Percentiles rank a stretch among this genome's conserved stretches.
Conservation (phyloP, 2,329 filamentous ascomycete species). For the Basipetospora sp. region DNA sequence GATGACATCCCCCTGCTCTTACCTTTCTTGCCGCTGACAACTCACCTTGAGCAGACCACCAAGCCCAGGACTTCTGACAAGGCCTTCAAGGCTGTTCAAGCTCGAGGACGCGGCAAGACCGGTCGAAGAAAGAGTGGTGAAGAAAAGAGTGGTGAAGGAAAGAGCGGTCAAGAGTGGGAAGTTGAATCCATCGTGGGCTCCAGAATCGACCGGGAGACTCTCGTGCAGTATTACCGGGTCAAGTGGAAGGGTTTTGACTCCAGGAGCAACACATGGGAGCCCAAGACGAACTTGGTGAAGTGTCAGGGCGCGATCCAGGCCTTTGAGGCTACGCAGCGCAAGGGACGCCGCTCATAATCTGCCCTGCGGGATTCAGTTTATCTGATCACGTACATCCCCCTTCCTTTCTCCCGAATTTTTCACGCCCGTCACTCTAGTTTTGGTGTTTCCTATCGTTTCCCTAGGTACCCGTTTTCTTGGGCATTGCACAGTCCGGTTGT, state of each 20-base stretch:
- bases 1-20: too few species aligned
- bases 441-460: too few species aligned
- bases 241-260: slow-evolving; percentile 37
- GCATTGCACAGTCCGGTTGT: too few species aligned
- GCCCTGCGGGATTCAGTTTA: slow-evolving; percentile 1
- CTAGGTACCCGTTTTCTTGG: too few species aligned
- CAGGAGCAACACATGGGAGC: slow-evolving; percentile 39
- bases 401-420: too few species aligned
- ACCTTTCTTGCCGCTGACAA: too few species aligned
- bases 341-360: slow-evolving; percentile 9
- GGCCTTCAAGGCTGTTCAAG: slow-evolving; percentile 4
- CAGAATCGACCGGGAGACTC: slow-evolving; percentile 17
- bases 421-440: too few species aligned
- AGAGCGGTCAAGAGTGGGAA: slow-evolving; percentile 30
- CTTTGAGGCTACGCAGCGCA: slow-evolving; percentile 20
- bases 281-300: slow-evolving; percentile 26
- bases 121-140: too few species aligned
- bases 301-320: slow-evolving; percentile 22
- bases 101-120: too few species aligned
- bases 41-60: too few species aligned
- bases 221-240: slow-evolving; percentile 30
- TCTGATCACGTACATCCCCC: too few species aligned
- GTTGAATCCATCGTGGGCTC: slow-evolving; percentile 33
- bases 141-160: too few species aligned
- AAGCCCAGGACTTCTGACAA: background rate